phyloP scores from a whole-genome alignment of 495 filamentous ascomycete genomes.

The Amphirosellinia nigrospora region DNA sequence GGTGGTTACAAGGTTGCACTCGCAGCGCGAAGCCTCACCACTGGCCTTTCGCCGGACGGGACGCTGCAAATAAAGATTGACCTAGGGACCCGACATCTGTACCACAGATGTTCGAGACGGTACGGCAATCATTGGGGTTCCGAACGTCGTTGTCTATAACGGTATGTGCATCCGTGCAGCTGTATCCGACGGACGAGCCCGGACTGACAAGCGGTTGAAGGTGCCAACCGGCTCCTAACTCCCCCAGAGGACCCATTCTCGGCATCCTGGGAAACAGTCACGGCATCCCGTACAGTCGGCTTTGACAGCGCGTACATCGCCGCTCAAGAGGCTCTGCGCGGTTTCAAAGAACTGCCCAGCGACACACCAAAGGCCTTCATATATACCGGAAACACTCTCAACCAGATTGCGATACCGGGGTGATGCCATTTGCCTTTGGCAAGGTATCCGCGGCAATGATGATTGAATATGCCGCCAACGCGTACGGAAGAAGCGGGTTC shows the following conservation, averaged over 20 bases:
- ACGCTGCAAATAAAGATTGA: background rate
- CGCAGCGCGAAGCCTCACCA: background rate
- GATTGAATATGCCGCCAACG: background rate
- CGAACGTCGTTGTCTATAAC: background rate
- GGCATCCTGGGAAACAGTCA: background rate
- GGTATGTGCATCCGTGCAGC: background rate
- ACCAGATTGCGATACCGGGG: background rate
- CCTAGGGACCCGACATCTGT: background rate
- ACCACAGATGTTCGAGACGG: background rate
- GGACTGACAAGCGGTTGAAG: background rate
- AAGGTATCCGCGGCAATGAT: background rate
- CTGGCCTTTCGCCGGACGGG: background rate
- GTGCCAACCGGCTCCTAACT: background rate
- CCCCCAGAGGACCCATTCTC: background rate
- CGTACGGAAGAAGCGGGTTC: background rate
- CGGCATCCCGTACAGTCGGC: background rate
- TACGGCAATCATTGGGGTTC: background rate
- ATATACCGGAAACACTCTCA: background rate
- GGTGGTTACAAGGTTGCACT: constrained; percentile 4
- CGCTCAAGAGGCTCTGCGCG: background rate
- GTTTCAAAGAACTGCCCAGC: background rate
- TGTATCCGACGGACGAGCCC: background rate
- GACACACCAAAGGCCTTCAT: background rate
- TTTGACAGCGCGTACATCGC: background rate
- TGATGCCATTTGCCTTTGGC: background rate